Evolutionary conservation across 2,329 filamentous ascomycete genomes (phyloP).

Genomic region (Lecanoromycetidae sp.): DNA sequence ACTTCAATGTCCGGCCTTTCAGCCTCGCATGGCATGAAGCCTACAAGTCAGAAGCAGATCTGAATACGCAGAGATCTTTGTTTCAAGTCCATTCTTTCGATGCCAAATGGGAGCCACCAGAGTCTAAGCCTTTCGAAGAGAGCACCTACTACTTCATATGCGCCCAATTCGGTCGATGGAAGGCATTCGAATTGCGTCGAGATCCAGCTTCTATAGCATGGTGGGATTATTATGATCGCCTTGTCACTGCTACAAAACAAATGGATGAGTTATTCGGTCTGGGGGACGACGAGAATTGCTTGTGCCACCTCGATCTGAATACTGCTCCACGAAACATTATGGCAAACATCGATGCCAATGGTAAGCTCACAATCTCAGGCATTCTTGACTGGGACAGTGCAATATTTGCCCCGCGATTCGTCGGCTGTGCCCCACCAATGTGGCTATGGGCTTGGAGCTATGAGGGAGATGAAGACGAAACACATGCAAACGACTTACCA

Average conservation of each 20-base stretch:
- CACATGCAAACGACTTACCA: neutral
- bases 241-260: conserved; percentile 1
- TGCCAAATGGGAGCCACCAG: neutral
- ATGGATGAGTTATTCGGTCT: conserved; percentile 6
- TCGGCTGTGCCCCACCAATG: conserved; percentile 17
- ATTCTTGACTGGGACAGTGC: conserved; percentile 22
- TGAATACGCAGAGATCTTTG: neutral
- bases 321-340: conserved; percentile 19
- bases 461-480: conserved; percentile 1
- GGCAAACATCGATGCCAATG: conserved; percentile 8
- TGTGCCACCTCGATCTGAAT: conserved; percentile 18
- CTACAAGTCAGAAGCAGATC: neutral
- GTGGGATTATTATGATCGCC: neutral
- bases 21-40: neutral
- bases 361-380: conserved; percentile 17
- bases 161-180: conserved; percentile 11
- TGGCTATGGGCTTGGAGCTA: conserved; percentile 19
- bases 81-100: neutral
- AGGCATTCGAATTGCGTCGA: neutral
- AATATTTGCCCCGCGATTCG: conserved; percentile 20
- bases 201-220: neutral
- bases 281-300: neutral
- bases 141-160: conserved; percentile 1
- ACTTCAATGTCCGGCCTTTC: conserved; percentile 4
- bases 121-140: neutral